phyloP scores from a whole-genome alignment of 805 yeast genomes.

The Monosporozyma aerobia region DNA sequence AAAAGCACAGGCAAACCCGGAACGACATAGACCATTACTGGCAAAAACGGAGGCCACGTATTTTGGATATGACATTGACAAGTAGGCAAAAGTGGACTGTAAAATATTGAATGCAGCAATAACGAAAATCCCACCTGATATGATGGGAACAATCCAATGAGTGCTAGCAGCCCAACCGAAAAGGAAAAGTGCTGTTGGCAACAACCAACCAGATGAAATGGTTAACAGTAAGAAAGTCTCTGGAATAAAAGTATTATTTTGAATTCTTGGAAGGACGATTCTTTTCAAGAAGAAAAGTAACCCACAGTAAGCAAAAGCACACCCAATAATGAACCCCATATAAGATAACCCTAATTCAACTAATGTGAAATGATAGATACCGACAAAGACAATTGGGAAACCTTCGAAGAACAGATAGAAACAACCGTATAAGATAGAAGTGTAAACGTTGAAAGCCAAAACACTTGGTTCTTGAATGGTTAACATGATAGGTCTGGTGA shows the following conservation, averaged over 20 bases:
- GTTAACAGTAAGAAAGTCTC: slow-evolving; percentile 35
- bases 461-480: slow-evolving; percentile 46
- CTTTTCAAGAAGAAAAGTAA: slow-evolving; percentile 20
- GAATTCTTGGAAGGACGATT: slow-evolving; percentile 21
- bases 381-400: slow-evolving; percentile 45
- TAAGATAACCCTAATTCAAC: slow-evolving; percentile 42
- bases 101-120: slow-evolving; percentile 37
- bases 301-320: slow-evolving; percentile 28
- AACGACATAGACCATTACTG: slow-evolving; percentile 42
- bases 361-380: slow-evolving; percentile 37
- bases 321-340: slow-evolving; percentile 39
- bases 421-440: slow-evolving; percentile 43
- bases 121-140: slow-evolving; percentile 35
- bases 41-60: slow-evolving; percentile 52
- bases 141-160: slow-evolving; percentile 42
- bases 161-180: slow-evolving; percentile 43
- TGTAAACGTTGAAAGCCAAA: slow-evolving; percentile 41
- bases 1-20: slow-evolving; percentile 46
- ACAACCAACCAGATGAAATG: slow-evolving; percentile 32
- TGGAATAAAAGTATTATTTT: slow-evolving; percentile 28
- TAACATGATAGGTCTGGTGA: slow-evolving; percentile 42
- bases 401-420: slow-evolving; percentile 52
- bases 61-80: slow-evolving; percentile 39
- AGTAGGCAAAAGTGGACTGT: slow-evolving; percentile 43
- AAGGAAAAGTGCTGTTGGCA: slow-evolving; percentile 38